A percentile compares a stretch with the other conserved stretches of the same genome.
Evolutionary conservation across 108 stramenopile species (phyloP).

Genomic region (Ochromonas danica): DNA sequence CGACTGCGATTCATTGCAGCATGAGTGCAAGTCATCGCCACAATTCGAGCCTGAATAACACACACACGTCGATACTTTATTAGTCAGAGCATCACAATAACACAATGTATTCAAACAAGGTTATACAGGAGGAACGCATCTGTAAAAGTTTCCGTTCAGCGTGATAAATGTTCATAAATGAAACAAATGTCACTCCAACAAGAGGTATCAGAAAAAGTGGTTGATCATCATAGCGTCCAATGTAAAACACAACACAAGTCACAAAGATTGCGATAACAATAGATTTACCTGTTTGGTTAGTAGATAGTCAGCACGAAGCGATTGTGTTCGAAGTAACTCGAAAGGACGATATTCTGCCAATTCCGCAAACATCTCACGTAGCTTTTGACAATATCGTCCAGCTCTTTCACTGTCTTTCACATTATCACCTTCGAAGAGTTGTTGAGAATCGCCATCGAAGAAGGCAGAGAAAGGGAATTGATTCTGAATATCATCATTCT

Average conservation of each 20-base stretch:
- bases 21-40: slow-evolving; percentile 98
- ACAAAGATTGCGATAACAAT: not conserved
- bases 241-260: not conserved
- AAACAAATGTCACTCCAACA: slow-evolving; percentile 18
- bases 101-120: not conserved
- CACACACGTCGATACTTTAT: not conserved
- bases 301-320: slow-evolving; percentile 86
- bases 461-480: slow-evolving; percentile 49
- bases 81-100: not conserved
- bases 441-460: slow-evolving; percentile 31
- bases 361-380: slow-evolving; percentile 81
- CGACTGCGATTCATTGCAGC: slow-evolving; percentile 89
- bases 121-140: too few relatives aligned
- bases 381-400: too few relatives aligned
- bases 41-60: slow-evolving; percentile 75
- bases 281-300: slow-evolving; percentile 67
- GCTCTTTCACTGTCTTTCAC: too few relatives aligned
- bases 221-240: slow-evolving; percentile 15
- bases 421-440: too few relatives aligned
- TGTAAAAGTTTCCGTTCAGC: too few relatives aligned
- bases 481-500: not conserved
- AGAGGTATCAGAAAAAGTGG: slow-evolving; percentile 38
- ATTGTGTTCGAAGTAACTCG: slow-evolving; percentile 86
- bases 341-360: slow-evolving; percentile 84
- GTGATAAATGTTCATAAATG: not conserved